Evolutionary conservation across 1,139 yeast species (phyloP).

Genomic region (Suhomyces chickasaworum): DNA sequence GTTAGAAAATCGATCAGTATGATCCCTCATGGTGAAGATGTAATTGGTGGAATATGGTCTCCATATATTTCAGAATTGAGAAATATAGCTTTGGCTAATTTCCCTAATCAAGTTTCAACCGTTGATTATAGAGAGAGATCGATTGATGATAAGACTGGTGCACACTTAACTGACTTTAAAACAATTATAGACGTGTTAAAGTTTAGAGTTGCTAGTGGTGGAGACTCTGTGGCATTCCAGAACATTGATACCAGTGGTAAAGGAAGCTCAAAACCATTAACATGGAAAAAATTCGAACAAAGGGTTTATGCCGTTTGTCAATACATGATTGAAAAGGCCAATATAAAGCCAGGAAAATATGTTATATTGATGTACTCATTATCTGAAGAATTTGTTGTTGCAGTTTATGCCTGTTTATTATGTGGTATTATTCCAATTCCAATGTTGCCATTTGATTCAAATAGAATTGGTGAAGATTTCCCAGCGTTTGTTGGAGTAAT

Average conservation of each 20-base stretch:
- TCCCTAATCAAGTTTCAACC: constrained; percentile 62
- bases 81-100: constrained; percentile 44
- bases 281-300: constrained; percentile 86
- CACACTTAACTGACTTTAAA: constrained; percentile 70
- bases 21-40: constrained; percentile 78
- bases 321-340: constrained; percentile 54
- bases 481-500: constrained; percentile 67
- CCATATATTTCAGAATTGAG: constrained; percentile 64
- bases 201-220: constrained; percentile 72
- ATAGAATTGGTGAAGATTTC: constrained; percentile 72
- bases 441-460: constrained; percentile 70
- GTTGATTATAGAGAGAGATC: constrained; percentile 77
- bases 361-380: constrained; percentile 84
- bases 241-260: constrained; percentile 57
- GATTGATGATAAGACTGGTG: constrained; percentile 75
- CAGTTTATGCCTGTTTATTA: constrained; percentile 82
- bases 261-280: constrained; percentile 54
- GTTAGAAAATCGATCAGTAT: constrained; percentile 65
- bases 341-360: constrained; percentile 64
- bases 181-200: constrained; percentile 74
- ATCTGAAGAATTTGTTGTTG: constrained; percentile 82
- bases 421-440: constrained; percentile 85
- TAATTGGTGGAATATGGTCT: constrained; percentile 85
- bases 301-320: constrained; percentile 73
- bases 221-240: constrained; percentile 82